Evolutionary conservation across 2,329 filamentous ascomycete genomes (phyloP).

Genomic region (Aspergillus proliferans): DNA sequence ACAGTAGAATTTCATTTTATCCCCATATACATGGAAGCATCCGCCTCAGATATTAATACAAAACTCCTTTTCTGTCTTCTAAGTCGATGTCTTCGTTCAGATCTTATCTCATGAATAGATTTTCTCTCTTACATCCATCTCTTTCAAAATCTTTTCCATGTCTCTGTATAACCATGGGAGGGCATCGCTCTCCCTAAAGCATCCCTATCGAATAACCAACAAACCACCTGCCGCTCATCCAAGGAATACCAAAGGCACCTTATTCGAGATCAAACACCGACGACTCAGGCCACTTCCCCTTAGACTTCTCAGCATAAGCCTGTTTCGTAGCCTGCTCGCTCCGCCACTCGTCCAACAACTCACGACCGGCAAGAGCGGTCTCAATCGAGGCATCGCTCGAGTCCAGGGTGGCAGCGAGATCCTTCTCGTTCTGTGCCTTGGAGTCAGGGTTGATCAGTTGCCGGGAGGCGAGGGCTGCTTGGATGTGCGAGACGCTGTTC

Average conservation of each 20-base stretch:
- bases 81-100: too few relatives aligned
- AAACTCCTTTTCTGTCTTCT: background rate
- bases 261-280: conserved; percentile 25
- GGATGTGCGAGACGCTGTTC: conserved; percentile 55
- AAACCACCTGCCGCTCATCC: background rate
- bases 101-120: background rate
- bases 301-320: conserved; percentile 41
- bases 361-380: conserved; percentile 52
- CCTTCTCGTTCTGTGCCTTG: conserved; percentile 53
- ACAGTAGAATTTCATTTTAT: too few relatives aligned
- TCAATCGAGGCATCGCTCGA: conserved; percentile 47
- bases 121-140: background rate
- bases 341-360: conserved; percentile 47
- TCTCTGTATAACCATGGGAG: background rate
- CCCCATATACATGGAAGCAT: too few relatives aligned
- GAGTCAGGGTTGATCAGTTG: conserved; percentile 54
- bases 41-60: too few relatives aligned
- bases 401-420: conserved; percentile 55
- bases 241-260: background rate
- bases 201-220: background rate
- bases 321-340: conserved; percentile 45
- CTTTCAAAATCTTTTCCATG: background rate
- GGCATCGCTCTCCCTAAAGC: background rate
- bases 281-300: conserved; percentile 36
- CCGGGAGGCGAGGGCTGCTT: conserved; percentile 57